These are phyloP conservation scores for Leccinellum albellum DNA, from an alignment of 768 basidiomycete species.

Conservation along the genomic window DNA sequence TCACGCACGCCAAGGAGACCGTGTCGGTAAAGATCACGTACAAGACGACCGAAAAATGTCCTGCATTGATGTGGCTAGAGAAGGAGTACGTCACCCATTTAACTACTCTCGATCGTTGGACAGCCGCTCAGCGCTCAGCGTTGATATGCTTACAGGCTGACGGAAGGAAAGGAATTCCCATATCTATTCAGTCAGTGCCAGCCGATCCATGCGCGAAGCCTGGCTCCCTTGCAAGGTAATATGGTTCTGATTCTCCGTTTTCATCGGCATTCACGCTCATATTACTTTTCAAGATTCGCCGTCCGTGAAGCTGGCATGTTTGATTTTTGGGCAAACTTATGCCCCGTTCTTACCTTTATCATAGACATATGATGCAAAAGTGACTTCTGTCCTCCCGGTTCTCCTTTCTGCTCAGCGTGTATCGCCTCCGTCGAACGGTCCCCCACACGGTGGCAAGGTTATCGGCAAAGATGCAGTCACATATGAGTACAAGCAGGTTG, in stretches of 20 bases:
- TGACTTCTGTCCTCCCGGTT: constrained; percentile 76
- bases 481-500: constrained; percentile 76
- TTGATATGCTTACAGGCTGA: constrained; percentile 49
- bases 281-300: constrained; percentile 63
- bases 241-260: not conserved
- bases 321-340: not conserved
- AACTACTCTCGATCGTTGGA: not conserved
- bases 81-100: constrained; percentile 51
- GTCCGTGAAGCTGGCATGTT: constrained; percentile 73
- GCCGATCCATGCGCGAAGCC: constrained; percentile 80
- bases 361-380: constrained; percentile 81
- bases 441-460: constrained; percentile 66
- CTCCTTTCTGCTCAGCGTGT: constrained; percentile 80
- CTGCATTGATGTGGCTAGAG: constrained; percentile 84
- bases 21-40: constrained; percentile 57
- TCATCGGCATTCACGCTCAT: not conserved
- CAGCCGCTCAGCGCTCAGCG: not conserved
- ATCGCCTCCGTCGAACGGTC: constrained; percentile 70
- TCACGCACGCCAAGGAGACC: constrained; percentile 33
- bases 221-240: constrained; percentile 76
- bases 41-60: constrained; percentile 66
- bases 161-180: constrained; percentile 78
- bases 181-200: constrained; percentile 94
- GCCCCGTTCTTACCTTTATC: not conserved
- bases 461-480: constrained; percentile 71